Conservation (phyloP, 2,329 filamentous ascomycete species). For the Cladophialophora exuberans region DNA sequence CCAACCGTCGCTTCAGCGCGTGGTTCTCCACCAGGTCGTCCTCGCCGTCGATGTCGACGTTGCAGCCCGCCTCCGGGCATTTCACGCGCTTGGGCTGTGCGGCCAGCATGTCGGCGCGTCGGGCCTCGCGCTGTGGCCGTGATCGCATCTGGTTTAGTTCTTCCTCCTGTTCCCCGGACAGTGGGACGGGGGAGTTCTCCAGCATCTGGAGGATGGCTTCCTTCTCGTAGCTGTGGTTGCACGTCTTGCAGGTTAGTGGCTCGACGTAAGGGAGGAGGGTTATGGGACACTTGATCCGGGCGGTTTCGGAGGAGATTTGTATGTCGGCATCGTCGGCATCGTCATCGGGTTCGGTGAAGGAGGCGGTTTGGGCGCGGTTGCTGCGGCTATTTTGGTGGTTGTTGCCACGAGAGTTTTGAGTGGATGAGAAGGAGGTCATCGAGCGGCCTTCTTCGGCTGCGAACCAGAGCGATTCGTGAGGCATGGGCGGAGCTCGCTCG, state of each 20-base stretch:
- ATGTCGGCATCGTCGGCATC: slow-evolving; percentile 47
- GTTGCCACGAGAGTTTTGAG: too few relatives aligned
- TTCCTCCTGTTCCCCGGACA: slow-evolving; percentile 29
- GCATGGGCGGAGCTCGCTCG: slow-evolving; percentile 57
- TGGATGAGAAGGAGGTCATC: slow-evolving; percentile 19
- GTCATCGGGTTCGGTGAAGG: background rate
- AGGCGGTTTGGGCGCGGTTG: background rate
- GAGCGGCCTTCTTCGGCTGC: slow-evolving; percentile 48
- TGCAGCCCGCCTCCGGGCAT: slow-evolving; percentile 46
- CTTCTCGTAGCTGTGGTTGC: slow-evolving; percentile 55
- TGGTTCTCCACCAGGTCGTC: slow-evolving; percentile 46
- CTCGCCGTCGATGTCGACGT: slow-evolving; percentile 38
- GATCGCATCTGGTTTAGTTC: slow-evolving; percentile 14
- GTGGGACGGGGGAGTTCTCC: slow-evolving; percentile 35
- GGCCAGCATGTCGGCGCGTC: too few relatives aligned
- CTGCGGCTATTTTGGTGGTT: background rate
- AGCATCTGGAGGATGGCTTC: slow-evolving; percentile 52
- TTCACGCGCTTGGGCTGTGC: slow-evolving; percentile 34
- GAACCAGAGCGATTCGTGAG: slow-evolving; percentile 67
- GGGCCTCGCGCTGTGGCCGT: slow-evolving; percentile 5
- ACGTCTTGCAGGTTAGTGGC: slow-evolving; percentile 53
- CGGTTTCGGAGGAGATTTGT: slow-evolving; percentile 49
- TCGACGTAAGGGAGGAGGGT: slow-evolving; percentile 50
- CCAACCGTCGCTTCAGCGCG: slow-evolving; percentile 44
- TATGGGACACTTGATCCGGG: slow-evolving; percentile 52